phyloP scores from a whole-genome alignment of 2,329 filamentous ascomycete species.

The Berkeleyomyces rouxiae region DNA sequence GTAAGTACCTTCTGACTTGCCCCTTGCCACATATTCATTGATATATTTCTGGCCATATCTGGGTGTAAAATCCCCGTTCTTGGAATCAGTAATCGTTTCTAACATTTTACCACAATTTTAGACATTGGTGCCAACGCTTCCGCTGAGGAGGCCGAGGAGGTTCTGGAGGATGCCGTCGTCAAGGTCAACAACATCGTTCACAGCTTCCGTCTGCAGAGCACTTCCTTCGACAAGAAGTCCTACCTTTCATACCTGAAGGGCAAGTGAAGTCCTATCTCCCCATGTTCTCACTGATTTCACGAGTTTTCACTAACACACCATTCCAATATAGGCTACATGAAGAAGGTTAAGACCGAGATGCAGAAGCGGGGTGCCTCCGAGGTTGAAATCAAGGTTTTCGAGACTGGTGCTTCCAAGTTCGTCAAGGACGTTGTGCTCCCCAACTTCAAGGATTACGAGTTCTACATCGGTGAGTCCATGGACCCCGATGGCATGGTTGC shows the following conservation, averaged over 20 bases:
- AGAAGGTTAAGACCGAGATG: slow-evolving; percentile 60
- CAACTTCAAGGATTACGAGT: slow-evolving; percentile 95
- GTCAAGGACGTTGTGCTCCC: slow-evolving; percentile 66
- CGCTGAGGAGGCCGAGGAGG: slow-evolving; percentile 73
- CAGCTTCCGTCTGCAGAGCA: slow-evolving; percentile 75
- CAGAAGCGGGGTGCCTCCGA: slow-evolving; percentile 43
- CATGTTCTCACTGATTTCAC: neutral
- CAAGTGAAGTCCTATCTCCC: slow-evolving; percentile 25
- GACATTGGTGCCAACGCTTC: slow-evolving; percentile 94
- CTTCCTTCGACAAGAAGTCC: slow-evolving; percentile 70
- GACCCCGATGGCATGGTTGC: slow-evolving; percentile 86
- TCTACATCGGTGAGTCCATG: slow-evolving; percentile 85
- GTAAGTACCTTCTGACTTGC: slow-evolving; percentile 31
- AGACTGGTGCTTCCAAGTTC: slow-evolving; percentile 54
- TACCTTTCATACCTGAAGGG: slow-evolving; percentile 77
- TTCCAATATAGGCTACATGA: slow-evolving; percentile 58
- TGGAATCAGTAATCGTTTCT: neutral
- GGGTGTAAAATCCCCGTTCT: neutral
- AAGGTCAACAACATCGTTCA: slow-evolving; percentile 86
- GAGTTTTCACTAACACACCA: neutral
- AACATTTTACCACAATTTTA: slow-evolving; percentile 20
- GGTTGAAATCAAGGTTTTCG: slow-evolving; percentile 59
- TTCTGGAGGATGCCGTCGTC: slow-evolving; percentile 48
- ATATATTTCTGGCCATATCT: neutral
- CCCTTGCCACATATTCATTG: neutral